A percentile compares a stretch with the other conserved stretches of the same genome.
Conservation (phyloP, 139 green algal genomes). For the Coelastrella sp. region DNA sequence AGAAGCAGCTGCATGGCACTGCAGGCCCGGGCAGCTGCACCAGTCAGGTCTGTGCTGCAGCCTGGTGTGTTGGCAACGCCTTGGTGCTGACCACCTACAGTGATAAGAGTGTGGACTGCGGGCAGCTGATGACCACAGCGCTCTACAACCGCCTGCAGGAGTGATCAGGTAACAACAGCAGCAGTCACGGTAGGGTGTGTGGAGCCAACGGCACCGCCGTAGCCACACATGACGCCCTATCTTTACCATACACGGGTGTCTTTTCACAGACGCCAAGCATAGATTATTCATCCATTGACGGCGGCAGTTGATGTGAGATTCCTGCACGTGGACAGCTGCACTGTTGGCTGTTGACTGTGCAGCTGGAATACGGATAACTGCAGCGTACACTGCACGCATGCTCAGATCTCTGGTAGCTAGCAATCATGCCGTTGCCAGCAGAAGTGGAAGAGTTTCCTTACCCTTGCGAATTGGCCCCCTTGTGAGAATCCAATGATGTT, state of each 20-base stretch:
- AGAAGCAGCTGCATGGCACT: conserved; percentile 57
- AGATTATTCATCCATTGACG: too few relatives aligned
- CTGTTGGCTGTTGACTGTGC: not conserved
- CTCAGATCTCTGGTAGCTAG: not conserved
- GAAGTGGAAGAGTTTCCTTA: conserved; percentile 38
- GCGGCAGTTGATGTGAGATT: too few relatives aligned
- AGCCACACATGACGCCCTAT: too few relatives aligned
- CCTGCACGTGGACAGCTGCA: not conserved
- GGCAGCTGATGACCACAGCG: conserved; percentile 80
- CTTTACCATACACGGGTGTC: too few relatives aligned
- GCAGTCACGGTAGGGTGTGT: not conserved
- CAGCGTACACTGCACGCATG: not conserved
- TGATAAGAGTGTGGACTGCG: conserved; percentile 79
- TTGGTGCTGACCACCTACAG: conserved; percentile 87
- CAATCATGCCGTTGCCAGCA: too few relatives aligned
- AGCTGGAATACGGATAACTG: not conserved
- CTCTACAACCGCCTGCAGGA: conserved; percentile 77
- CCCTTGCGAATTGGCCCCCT: conserved; percentile 89
- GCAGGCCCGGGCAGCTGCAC: conserved; percentile 35
- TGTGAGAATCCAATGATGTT: conserved; percentile 91
- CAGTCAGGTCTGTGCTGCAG: conserved; percentile 58
- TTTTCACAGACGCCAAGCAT: too few relatives aligned
- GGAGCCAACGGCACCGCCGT: too few relatives aligned
- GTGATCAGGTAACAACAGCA: not conserved
- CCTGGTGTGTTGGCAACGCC: conserved; percentile 81